A percentile compares a stretch with the other conserved stretches of the same genome.
These are phyloP conservation scores for Mesembryanthemum crystallinum DNA, from an alignment of 148 eudicot genomes.

Conservation along the genomic window DNA sequence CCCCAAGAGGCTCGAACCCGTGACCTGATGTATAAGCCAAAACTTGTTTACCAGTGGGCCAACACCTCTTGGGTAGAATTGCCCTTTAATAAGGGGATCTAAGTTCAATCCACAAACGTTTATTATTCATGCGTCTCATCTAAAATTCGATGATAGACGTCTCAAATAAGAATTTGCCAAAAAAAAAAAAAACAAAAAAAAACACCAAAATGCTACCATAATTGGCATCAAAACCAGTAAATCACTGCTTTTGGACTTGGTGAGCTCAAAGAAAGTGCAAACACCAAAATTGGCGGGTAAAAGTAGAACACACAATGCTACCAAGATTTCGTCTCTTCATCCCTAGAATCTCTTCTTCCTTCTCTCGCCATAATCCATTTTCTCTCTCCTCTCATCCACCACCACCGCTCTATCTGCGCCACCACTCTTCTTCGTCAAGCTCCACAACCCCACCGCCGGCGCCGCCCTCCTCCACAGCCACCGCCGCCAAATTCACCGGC, in stretches of 20 bases:
- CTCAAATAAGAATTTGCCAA: no score
- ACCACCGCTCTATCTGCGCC: constrained; percentile 15
- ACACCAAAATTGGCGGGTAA: constrained; percentile 23
- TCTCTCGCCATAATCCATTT: constrained; percentile 14
- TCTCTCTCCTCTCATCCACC: constrained; percentile 13
- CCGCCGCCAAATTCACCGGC: constrained; percentile 35
- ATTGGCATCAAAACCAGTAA: background rate
- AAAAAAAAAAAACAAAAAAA: no score
- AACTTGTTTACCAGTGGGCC: no score
- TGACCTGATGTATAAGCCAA: no score
- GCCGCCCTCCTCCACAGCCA: constrained; percentile 19
- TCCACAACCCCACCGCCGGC: constrained; percentile 28
- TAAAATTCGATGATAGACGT: no score
- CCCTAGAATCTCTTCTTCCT: constrained; percentile 31
- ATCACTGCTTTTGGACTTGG: no score
- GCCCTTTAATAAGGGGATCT: no score
- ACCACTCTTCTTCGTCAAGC: constrained; percentile 25
- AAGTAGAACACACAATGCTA: constrained; percentile 20
- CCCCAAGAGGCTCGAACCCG: no score
- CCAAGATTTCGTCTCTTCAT: constrained; percentile 28
- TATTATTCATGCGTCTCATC: no score
- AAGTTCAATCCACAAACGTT: no score
- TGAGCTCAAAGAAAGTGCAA: background rate
- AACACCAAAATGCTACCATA: no score
- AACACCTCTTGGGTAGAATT: no score